Conservation (phyloP, 306 rosid species). For the Oemleria cerasiformis region DNA sequence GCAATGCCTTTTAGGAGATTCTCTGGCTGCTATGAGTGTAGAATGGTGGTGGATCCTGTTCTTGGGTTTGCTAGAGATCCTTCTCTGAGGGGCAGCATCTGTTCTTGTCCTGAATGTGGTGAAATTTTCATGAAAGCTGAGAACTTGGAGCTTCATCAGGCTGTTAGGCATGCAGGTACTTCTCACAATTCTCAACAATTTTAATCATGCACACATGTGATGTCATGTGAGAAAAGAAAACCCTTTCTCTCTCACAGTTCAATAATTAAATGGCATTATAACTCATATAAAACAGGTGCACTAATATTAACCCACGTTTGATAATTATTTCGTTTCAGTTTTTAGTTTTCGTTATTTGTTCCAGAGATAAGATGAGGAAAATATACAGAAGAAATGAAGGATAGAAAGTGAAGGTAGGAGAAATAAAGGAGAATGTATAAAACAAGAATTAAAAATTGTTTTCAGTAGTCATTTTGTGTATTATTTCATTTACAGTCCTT, state of each 20-base stretch:
- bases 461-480: no score
- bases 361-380: no score
- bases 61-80: slow-evolving; percentile 80
- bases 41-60: slow-evolving; percentile 95
- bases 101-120: slow-evolving; percentile 88
- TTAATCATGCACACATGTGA: not conserved
- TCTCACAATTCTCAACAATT: not conserved
- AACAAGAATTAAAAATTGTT: no score
- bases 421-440: no score
- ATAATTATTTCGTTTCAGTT: no score
- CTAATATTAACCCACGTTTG: no score
- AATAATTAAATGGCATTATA: not conserved
- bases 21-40: slow-evolving; percentile 92
- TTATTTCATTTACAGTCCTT: no score
- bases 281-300: not conserved
- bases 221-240: not conserved
- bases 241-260: not conserved
- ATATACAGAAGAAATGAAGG: no score
- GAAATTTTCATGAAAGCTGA: slow-evolving; percentile 87
- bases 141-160: slow-evolving; percentile 75
- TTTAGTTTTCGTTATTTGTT: no score
- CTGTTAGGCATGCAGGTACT: slow-evolving; percentile 86
- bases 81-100: slow-evolving; percentile 72
- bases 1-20: slow-evolving; percentile 91
- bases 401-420: no score